These are phyloP conservation scores for Polysphondylium violaceum DNA, from an alignment of 78 protist species.

Conservation along the genomic window DNA sequence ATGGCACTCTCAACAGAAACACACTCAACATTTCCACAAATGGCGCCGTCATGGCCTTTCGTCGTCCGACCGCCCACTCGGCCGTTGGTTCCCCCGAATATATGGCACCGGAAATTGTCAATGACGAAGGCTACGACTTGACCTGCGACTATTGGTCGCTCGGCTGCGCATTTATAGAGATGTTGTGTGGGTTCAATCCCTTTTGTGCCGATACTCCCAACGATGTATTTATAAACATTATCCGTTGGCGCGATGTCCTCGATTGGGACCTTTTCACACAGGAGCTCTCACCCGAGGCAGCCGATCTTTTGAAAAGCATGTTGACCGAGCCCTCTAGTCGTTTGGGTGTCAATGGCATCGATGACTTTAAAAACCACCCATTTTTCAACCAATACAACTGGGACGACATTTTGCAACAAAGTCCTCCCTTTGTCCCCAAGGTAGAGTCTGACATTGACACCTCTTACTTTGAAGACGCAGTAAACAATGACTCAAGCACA, in stretches of 20 bases:
- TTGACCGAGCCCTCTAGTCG: slow-evolving; percentile 71
- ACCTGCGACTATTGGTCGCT: slow-evolving; percentile 95
- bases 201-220: slow-evolving; percentile 90
- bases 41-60: slow-evolving; percentile 6
- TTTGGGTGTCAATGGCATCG: slow-evolving; percentile 43
- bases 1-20: neutral
- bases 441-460: slow-evolving; percentile 79
- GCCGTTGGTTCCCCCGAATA: slow-evolving; percentile 93
- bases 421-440: slow-evolving; percentile 82
- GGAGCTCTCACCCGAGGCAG: slow-evolving; percentile 63
- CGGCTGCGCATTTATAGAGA: slow-evolving; percentile 85
- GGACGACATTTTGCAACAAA: slow-evolving; percentile 40
- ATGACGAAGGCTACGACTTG: slow-evolving; percentile 82
- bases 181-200: slow-evolving; percentile 89
- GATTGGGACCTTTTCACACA: slow-evolving; percentile 72
- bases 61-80: slow-evolving; percentile 72
- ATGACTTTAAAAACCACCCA: slow-evolving; percentile 91
- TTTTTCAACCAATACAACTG: slow-evolving; percentile 93
- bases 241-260: slow-evolving; percentile 57
- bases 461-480: slow-evolving; percentile 81
- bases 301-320: slow-evolving; percentile 83
- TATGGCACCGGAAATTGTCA: slow-evolving; percentile 93
- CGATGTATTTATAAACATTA: slow-evolving; percentile 83
- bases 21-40: neutral
- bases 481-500: slow-evolving; percentile 37